phyloP scores from a whole-genome alignment of 2,329 filamentous ascomycete species.

The Westerdykella sp. region DNA sequence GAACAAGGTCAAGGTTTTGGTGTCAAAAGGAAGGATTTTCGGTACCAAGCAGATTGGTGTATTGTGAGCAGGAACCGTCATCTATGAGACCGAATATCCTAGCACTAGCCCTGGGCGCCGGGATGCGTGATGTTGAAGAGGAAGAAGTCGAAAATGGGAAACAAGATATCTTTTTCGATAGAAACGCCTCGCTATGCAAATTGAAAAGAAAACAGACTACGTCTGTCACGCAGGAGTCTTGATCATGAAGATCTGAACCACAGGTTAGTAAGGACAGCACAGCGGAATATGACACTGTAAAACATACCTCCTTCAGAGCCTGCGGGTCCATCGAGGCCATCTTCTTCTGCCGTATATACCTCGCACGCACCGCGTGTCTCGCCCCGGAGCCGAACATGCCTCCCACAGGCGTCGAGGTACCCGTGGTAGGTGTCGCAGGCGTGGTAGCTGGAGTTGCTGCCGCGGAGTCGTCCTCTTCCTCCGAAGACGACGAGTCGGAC shows the following conservation, averaged over 20 bases:
- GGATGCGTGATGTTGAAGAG: background rate
- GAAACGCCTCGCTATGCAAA: slow-evolving; percentile 32
- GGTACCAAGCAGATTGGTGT: too few species aligned
- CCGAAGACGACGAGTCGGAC: slow-evolving; percentile 8
- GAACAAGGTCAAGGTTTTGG: too few species aligned
- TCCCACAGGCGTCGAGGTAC: slow-evolving; percentile 42
- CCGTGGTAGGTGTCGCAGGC: slow-evolving; percentile 33
- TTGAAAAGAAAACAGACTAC: background rate
- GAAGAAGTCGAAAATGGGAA: background rate
- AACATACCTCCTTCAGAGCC: slow-evolving; percentile 73
- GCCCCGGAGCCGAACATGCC: slow-evolving; percentile 42
- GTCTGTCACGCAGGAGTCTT: slow-evolving; percentile 24
- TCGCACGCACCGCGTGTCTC: slow-evolving; percentile 68
- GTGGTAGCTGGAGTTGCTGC: slow-evolving; percentile 22
- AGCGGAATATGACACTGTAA: background rate
- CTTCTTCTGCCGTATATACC: slow-evolving; percentile 84
- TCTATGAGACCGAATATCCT: too few species aligned
- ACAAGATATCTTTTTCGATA: background rate
- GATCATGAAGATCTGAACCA: slow-evolving; percentile 32
- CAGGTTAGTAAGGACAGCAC: slow-evolving; percentile 9
- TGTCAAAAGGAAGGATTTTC: too few species aligned
- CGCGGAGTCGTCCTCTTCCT: slow-evolving; percentile 21
- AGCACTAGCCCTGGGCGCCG: too few species aligned
- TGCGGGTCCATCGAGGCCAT: slow-evolving; percentile 74
- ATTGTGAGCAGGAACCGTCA: too few species aligned